Conservation (phyloP, 371 early-diverging fungal genomes). For the Apophysomyces trapeziformis region DNA sequence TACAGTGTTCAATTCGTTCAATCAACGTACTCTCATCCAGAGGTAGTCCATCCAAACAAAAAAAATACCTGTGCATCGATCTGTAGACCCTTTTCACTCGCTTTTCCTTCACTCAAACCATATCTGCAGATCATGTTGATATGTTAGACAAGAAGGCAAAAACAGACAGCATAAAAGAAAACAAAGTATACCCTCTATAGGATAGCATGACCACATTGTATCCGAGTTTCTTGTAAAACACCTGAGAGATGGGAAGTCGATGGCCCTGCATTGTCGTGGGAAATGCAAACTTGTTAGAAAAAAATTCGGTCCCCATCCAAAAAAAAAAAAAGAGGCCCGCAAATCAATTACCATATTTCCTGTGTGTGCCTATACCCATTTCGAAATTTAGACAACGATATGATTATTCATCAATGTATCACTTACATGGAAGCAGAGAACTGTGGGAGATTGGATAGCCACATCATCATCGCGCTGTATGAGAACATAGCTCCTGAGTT, state of each 20-base stretch:
- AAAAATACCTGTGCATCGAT: constrained; percentile 83
- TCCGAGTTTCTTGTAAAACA: constrained; percentile 64
- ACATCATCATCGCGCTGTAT: constrained; percentile 58
- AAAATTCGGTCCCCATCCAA: background rate
- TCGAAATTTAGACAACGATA: background rate
- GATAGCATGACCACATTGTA: constrained; percentile 94
- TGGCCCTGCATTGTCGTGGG: constrained; percentile 67
- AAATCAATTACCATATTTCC: constrained; percentile 82
- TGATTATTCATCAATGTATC: no score
- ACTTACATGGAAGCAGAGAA: constrained; percentile 85
- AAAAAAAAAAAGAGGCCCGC: background rate
- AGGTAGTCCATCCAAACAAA: background rate
- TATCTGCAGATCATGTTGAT: constrained; percentile 58
- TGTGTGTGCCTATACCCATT: constrained; percentile 78
- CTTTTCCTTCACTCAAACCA: constrained; percentile 86
- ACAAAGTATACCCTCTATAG: constrained; percentile 79
- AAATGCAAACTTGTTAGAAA: constrained; percentile 1
- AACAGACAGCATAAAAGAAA: background rate
- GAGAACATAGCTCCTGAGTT: constrained; percentile 81
- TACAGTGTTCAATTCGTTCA: constrained; percentile 28
- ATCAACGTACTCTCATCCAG: background rate
- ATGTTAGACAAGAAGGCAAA: background rate
- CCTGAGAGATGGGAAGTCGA: constrained; percentile 85
- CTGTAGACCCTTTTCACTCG: constrained; percentile 85
- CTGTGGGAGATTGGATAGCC: constrained; percentile 69